phyloP scores from a whole-genome alignment of 2,329 filamentous ascomycete genomes.

The Myriosclerotinia curreyana region DNA sequence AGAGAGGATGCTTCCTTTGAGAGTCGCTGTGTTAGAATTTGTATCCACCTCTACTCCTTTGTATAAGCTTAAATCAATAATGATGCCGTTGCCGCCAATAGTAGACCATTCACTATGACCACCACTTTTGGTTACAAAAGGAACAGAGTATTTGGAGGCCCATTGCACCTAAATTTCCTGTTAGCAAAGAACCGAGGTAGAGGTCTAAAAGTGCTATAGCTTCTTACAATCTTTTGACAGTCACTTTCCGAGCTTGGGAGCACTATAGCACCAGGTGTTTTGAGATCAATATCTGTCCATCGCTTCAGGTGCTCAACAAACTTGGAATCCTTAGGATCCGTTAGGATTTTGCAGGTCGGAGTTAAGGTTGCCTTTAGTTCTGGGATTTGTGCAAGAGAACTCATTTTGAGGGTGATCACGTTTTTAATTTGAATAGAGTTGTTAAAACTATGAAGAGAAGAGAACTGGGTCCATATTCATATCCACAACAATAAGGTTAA shows the following conservation, averaged over 20 bases:
- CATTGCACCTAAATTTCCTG: conserved; percentile 18
- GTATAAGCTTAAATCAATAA: too few species aligned
- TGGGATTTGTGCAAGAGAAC: neutral
- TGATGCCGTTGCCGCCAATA: too few species aligned
- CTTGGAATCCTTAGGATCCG: neutral
- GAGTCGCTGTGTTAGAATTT: too few species aligned
- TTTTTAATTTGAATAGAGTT: neutral
- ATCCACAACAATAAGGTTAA: too few species aligned
- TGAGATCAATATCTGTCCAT: conserved; percentile 25
- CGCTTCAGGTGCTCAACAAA: conserved; percentile 21
- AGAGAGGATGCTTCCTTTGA: too few species aligned
- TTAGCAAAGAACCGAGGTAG: neutral
- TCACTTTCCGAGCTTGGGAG: conserved; percentile 24
- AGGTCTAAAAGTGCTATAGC: too few species aligned
- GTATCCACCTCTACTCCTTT: too few species aligned
- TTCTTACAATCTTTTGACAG: conserved; percentile 23
- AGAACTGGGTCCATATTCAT: neutral
- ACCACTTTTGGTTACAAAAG: too few species aligned
- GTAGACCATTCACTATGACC: too few species aligned
- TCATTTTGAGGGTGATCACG: neutral
- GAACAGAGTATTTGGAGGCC: conserved; percentile 19
- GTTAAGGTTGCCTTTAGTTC: neutral
- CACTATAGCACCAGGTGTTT: conserved; percentile 26
- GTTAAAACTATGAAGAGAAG: neutral
- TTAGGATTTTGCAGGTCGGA: neutral